These are phyloP conservation scores for Lasiodiplodia hormozganensis DNA, from an alignment of 2,329 filamentous ascomycete genomes.

Conservation along the genomic window DNA sequence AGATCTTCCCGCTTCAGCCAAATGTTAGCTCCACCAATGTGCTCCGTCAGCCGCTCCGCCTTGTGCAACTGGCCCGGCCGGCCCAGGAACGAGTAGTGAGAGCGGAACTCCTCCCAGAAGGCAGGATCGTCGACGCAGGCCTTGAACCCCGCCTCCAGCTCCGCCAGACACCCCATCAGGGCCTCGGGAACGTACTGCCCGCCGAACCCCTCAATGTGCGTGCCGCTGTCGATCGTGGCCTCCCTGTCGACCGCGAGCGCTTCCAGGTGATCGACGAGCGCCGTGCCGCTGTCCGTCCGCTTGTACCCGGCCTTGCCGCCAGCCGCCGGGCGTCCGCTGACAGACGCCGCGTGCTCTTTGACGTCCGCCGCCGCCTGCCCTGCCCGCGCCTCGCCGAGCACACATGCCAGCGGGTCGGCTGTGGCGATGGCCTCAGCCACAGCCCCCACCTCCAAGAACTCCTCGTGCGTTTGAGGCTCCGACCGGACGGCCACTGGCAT, in stretches of 20 bases:
- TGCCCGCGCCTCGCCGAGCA: slow-evolving; percentile 71
- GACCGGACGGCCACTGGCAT: slow-evolving; percentile 93
- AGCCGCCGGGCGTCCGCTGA: slow-evolving; percentile 81
- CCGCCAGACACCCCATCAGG: slow-evolving; percentile 92
- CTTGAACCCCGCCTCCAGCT: slow-evolving; percentile 92
- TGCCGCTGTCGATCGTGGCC: neutral
- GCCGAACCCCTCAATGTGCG: slow-evolving; percentile 81
- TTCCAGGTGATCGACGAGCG: slow-evolving; percentile 78
- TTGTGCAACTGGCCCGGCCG: slow-evolving; percentile 89
- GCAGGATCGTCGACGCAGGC: slow-evolving; percentile 81
- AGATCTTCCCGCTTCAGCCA: slow-evolving; percentile 98
- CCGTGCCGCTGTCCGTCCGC: slow-evolving; percentile 60
- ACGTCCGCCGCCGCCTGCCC: slow-evolving; percentile 46
- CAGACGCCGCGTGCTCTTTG: slow-evolving; percentile 11
- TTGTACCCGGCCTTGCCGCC: slow-evolving; percentile 43
- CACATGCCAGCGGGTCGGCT: slow-evolving; percentile 90
- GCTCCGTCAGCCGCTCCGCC: slow-evolving; percentile 84
- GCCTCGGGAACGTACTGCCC: slow-evolving; percentile 98
- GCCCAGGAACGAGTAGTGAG: slow-evolving; percentile 97
- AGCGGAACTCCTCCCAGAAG: slow-evolving; percentile 97
- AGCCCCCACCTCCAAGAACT: slow-evolving; percentile 83
- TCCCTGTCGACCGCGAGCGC: slow-evolving; percentile 69
- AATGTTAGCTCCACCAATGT: slow-evolving; percentile 91
- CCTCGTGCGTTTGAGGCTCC: slow-evolving; percentile 91
- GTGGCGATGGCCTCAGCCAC: slow-evolving; percentile 95